Percentiles rank a stretch among this genome's conserved stretches.
phyloP scores from a whole-genome alignment of 805 yeast genomes.

The Zygotorulaspora sp. region DNA sequence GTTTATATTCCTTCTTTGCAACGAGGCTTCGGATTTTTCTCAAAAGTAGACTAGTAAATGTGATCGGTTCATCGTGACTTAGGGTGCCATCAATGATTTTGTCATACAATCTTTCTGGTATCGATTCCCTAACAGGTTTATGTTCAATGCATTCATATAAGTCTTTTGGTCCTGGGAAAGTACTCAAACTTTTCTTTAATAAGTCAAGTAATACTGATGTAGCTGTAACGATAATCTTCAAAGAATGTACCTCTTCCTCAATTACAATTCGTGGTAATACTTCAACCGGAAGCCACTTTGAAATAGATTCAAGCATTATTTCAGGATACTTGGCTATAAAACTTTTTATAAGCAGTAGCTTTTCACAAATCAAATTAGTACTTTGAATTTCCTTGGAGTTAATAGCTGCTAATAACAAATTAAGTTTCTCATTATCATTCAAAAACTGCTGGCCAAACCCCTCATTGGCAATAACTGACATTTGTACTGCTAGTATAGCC shows the following conservation, averaged over 20 bases:
- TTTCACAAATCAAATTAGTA: conserved; percentile 26
- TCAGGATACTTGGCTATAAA: conserved; percentile 24
- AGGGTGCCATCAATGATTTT: conserved; percentile 4
- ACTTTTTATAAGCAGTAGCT: conserved; percentile 22
- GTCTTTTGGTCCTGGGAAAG: conserved; percentile 7
- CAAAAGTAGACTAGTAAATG: conserved; percentile 21
- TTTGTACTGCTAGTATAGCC: conserved; percentile 26
- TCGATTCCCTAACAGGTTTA: conserved; percentile 6
- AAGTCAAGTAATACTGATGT: conserved; percentile 24
- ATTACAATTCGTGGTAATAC: conserved; percentile 23
- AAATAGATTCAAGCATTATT: conserved; percentile 20
- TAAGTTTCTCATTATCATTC: conserved; percentile 12
- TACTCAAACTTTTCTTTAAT: conserved; percentile 21
- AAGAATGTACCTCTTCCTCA: conserved; percentile 18
- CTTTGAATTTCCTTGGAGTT: conserved; percentile 27
- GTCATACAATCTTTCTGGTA: conserved; percentile 14
- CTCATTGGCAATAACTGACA: conserved; percentile 27
- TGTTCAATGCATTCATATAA: conserved; percentile 16
- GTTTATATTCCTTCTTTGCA: conserved; percentile 20
- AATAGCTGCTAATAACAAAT: conserved; percentile 15
- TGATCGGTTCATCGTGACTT: conserved; percentile 1
- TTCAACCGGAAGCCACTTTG: conserved; percentile 29
- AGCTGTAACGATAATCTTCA: conserved; percentile 19
- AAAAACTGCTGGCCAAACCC: conserved; percentile 21
- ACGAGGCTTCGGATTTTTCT: conserved; percentile 18